Evolutionary conservation across 495 filamentous ascomycete species (phyloP), one percentile per base, ranked within the genome.

Genomic region (Rostrohypoxylon terebratum): DNA sequence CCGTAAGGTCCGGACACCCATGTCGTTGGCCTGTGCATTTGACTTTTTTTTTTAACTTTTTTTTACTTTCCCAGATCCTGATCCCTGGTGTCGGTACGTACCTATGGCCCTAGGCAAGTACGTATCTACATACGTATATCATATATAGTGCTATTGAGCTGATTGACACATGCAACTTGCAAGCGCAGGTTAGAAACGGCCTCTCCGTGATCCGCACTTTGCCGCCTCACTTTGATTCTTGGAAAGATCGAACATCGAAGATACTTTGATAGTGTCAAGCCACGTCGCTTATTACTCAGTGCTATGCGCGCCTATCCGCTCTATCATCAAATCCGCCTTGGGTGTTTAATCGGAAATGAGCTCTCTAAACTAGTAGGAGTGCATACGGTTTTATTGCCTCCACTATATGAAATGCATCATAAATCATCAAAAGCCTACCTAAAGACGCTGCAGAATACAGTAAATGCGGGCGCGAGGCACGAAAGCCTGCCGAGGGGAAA

Each of bases 131-230:
- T n/a, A n/a, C n/a, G n/a, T n/a, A n/a, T n/a, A n/a, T n/a, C n/a
- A n/a, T n/a, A n/a, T n/a, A n/a, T 28, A 28, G 28, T 28, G 11
- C 47, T 33, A 33, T n/a, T n/a, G n/a, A n/a, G n/a, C n/a, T n/a
- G n/a, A n/a, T n/a, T n/a, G n/a, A n/a, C 67, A 47, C 23, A 11
- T 25, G 21, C 21, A 50, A 23, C 21, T 51, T 53, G 48, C 23
- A 53, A 25, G 23, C 23, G 62, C 57, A 69, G 75, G 75, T 51
- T 75, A 75, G 59, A 63, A 69, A 68, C 75, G 75, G 75, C 70
- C 73, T 77, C 73, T 68, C 73, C 70, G 73, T 71, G 63, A 68
- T 71, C 68, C 63, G 57, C 59, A 71, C 44, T 51, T 75, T 73
- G 70, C 63, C 69, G 73, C 64, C 65, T 75, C 62, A 64, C 71